A percentile compares a stretch with the other conserved stretches of the same genome.
Evolutionary conservation across 208 protist species (phyloP).

Genomic region (Leishmania tropica): DNA sequence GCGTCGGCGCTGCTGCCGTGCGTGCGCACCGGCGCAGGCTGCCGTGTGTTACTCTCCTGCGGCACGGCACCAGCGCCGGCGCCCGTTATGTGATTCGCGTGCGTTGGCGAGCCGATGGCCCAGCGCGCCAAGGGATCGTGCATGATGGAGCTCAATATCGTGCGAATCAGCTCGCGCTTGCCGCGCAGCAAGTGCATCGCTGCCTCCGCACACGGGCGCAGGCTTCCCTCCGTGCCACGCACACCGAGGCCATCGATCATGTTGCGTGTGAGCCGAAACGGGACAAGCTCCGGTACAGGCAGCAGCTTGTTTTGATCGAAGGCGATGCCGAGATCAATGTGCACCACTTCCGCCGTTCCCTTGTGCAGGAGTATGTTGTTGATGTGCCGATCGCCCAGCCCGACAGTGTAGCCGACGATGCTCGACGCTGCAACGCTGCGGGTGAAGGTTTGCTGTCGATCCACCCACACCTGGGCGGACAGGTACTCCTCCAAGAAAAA

Average conservation of each 20-base stretch:
- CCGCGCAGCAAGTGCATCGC: conserved; percentile 86
- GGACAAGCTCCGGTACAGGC: conserved; percentile 94
- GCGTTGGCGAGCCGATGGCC: conserved; percentile 41
- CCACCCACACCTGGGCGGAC: conserved; percentile 78
- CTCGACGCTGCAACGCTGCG: conserved; percentile 89
- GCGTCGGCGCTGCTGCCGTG: conserved; percentile 62
- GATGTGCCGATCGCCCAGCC: conserved; percentile 96
- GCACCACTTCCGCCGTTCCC: conserved; percentile 90
- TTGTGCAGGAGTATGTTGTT: conserved; percentile 96
- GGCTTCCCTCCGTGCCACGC: conserved; percentile 90
- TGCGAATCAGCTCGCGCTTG: conserved; percentile 75
- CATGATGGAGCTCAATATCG: conserved; percentile 93
- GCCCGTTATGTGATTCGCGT: neutral
- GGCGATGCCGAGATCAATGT: conserved; percentile 96
- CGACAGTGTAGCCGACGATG: conserved; percentile 96
- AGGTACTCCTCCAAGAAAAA: conserved; percentile 95
- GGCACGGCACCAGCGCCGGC: conserved; percentile 1
- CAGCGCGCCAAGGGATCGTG: conserved; percentile 97
- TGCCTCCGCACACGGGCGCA: conserved; percentile 86
- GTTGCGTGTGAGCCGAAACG: conserved; percentile 97
- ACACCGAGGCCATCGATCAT: conserved; percentile 96
- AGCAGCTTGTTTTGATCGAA: conserved; percentile 93
- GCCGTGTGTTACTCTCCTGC: conserved; percentile 11
- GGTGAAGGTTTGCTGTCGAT: conserved; percentile 85
- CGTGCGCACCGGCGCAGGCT: conserved; percentile 24